Base-by-base conservation (phyloP, 345 rosid genomes). In the Eucalyptus sp. region DNA sequence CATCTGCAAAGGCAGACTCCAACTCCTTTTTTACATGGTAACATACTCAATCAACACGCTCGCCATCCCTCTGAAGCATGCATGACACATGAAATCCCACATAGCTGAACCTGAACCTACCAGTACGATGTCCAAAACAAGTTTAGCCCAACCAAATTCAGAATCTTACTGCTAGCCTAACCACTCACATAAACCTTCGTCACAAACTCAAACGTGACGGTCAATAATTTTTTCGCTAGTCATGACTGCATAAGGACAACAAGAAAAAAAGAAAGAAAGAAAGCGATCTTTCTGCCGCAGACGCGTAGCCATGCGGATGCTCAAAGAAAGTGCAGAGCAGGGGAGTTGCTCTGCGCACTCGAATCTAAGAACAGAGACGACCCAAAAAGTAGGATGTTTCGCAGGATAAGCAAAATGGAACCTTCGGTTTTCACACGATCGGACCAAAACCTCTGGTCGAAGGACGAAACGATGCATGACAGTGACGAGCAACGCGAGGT, bases 141-240 rank as follows among this genome's bases (percentile, higher is more conserved):
- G 15, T 71, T 68, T 20, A 71, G 83, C 83, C 27, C 83, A 71
- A 71, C 46, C 83, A 18, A 52, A 52, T 52, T 37, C 83, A 71
- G 46, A 10, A 37, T 71, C 46, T 37, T 71, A 18, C 10, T 18
- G 10, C 27, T 71, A 37, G 15, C 83, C 83, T 18, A 71, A 68
- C 80, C 44, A 2, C 24, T 33, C 80, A 33, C 44, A 17, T 8
- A 68, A 33, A 33, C 24, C 80, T 68, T 68, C 18, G 37, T 33
- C 83, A 20, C 14, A 10, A 37, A 10, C 83, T 18, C 14, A 0
- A 0, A 18, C 14, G 24, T 20, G 14, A 37, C 48, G 48, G 27
- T 20, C 83, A 18, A 1, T 37, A 5, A 71, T 5, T 2, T 71
- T 37, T 37, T 44, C 5, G 27, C 27, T 20, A 10, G 81, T 5